A percentile compares a stretch with the other conserved stretches of the same genome.
Conservation (phyloP, 768 basidiomycete species). For the Lanmaoa rubissima region DNA sequence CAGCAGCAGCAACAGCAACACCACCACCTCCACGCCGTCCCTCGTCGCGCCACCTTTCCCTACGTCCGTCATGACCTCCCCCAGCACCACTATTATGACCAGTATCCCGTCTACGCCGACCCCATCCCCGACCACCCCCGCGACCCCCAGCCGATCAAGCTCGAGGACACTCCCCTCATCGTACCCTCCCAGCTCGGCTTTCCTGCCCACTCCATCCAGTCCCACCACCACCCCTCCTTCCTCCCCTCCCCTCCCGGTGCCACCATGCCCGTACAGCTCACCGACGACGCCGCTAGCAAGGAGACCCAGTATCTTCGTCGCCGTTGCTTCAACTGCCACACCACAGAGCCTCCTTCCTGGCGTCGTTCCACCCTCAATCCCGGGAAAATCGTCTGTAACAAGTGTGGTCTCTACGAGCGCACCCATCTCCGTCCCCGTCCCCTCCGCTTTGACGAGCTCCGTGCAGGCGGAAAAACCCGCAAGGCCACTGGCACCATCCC, state of each 20-base stretch:
- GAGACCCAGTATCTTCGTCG: slow-evolving; percentile 89
- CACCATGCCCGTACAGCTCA: slow-evolving; percentile 71
- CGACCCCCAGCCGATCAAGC: slow-evolving; percentile 48
- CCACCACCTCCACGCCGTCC: slow-evolving; percentile 29
- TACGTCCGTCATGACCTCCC: slow-evolving; percentile 71
- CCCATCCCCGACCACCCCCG: slow-evolving; percentile 30
- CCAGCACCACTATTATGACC: slow-evolving; percentile 36
- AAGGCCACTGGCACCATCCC: slow-evolving; percentile 36
- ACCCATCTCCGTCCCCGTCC: slow-evolving; percentile 83
- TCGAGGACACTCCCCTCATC: slow-evolving; percentile 59
- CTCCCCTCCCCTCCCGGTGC: slow-evolving; percentile 42
- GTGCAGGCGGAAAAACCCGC: slow-evolving; percentile 81
- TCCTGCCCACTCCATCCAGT: slow-evolving; percentile 29
- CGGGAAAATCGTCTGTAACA: slow-evolving; percentile 93
- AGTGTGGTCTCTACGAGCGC: slow-evolving; percentile 88
- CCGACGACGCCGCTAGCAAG: slow-evolving; percentile 86
- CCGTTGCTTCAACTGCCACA: slow-evolving; percentile 89
- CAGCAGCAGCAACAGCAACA: slow-evolving; percentile 39
- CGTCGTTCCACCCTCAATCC: slow-evolving; percentile 84
- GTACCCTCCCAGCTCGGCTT: slow-evolving; percentile 58
- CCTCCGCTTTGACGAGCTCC: slow-evolving; percentile 82
- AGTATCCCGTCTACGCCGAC: slow-evolving; percentile 39
- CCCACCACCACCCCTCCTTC: slow-evolving; percentile 39
- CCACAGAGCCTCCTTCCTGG: slow-evolving; percentile 88
- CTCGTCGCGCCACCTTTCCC: slow-evolving; percentile 73